phyloP scores from a whole-genome alignment of 1,139 yeast genomes.

The Sugiyamaella xylanicola region DNA sequence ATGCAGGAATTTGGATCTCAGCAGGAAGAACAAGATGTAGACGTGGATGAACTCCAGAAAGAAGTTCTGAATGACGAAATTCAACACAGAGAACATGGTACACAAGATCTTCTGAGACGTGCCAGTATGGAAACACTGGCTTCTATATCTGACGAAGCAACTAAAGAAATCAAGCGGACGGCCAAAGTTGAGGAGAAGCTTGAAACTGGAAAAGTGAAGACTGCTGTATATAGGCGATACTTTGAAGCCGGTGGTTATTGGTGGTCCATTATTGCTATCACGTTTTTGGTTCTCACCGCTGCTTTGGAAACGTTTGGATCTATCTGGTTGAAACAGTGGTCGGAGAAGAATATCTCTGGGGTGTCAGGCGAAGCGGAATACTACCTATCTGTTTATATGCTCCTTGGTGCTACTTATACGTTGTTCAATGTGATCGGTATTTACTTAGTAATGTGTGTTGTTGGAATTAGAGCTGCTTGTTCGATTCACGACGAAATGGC shows the following conservation, averaged over 20 bases:
- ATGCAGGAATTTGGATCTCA: conserved; percentile 43
- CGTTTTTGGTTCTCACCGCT: conserved; percentile 53
- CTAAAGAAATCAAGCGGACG: conserved; percentile 25
- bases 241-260: conserved; percentile 82
- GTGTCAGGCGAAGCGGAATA: conserved; percentile 65
- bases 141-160: conserved; percentile 39
- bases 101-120: conserved; percentile 55
- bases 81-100: conserved; percentile 11
- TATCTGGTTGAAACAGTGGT: conserved; percentile 96
- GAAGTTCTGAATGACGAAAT: conserved; percentile 24
- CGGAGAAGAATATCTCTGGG: conserved; percentile 79
- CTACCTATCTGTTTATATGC: conserved; percentile 73
- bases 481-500: conserved; percentile 81
- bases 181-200: conserved; percentile 27
- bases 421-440: conserved; percentile 63
- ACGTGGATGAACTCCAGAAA: conserved; percentile 17
- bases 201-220: conserved; percentile 26
- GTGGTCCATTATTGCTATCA: conserved; percentile 61
- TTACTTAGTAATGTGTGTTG: conserved; percentile 72
- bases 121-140: conserved; percentile 65
- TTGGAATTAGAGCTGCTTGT: conserved; percentile 81
- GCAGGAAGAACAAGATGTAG: conserved; percentile 20
- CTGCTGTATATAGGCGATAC: conserved; percentile 70
- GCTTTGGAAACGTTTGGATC: conserved; percentile 62
- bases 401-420: conserved; percentile 69